Evolutionary conservation across 2,329 filamentous ascomycete species (phyloP).

Genomic region (Penicillium occitanis): DNA sequence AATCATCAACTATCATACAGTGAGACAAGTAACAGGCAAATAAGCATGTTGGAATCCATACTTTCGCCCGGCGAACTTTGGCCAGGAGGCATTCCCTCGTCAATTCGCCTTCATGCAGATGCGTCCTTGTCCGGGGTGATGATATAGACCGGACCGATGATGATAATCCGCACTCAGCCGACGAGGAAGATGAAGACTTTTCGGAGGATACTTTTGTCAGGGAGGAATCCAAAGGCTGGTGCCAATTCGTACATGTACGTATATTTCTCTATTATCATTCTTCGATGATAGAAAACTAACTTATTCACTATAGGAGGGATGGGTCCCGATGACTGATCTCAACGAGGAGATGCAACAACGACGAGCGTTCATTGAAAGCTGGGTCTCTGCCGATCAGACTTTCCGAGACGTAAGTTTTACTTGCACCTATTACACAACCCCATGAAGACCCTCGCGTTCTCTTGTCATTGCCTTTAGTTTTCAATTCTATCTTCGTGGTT

Average conservation of each 20-base stretch:
- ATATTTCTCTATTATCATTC: neutral
- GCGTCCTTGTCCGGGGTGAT: too few relatives aligned
- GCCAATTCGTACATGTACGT: slow-evolving; percentile 3
- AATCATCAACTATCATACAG: too few relatives aligned
- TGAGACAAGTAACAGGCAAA: too few relatives aligned
- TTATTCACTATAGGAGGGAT: neutral
- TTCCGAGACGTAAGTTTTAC: slow-evolving; percentile 3
- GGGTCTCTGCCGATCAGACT: slow-evolving; percentile 3
- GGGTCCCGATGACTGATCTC: neutral
- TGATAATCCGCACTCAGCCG: neutral
- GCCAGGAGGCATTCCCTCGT: neutral
- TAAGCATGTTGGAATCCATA: neutral
- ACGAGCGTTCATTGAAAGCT: slow-evolving; percentile 4
- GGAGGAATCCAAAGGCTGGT: slow-evolving; percentile 6
- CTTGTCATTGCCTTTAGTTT: too few relatives aligned
- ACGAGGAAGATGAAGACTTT: neutral
- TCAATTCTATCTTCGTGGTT: neutral
- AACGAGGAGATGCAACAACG: slow-evolving; percentile 9
- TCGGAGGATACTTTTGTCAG: neutral
- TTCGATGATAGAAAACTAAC: neutral
- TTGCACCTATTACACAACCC: neutral
- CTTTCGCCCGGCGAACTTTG: neutral
- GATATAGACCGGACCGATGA: neutral
- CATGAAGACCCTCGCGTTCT: neutral
- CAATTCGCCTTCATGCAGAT: too few relatives aligned